Percentiles rank a stretch among this genome's conserved stretches.
These are phyloP conservation scores for Tricholoma terreum DNA, from an alignment of 768 basidiomycete species.

Conservation along the genomic window DNA sequence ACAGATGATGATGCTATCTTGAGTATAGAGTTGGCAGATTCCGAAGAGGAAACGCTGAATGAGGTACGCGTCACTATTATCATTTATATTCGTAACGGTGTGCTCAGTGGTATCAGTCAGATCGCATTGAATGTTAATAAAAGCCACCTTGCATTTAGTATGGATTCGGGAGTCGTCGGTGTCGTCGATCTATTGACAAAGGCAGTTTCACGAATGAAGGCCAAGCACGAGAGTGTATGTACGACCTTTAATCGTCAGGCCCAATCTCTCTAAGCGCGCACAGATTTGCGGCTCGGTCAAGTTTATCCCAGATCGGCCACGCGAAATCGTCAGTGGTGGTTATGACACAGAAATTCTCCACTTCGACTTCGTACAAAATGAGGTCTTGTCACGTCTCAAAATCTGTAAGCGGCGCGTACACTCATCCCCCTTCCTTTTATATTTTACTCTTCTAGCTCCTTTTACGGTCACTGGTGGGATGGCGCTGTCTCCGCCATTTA, in stretches of 20 bases:
- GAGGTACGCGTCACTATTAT: conserved; percentile 46
- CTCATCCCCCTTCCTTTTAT: not conserved
- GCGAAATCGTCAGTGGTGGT: conserved; percentile 74
- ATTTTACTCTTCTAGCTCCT: conserved; percentile 29
- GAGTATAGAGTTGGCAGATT: conserved; percentile 44
- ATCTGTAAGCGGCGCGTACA: conserved; percentile 42
- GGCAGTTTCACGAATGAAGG: conserved; percentile 53
- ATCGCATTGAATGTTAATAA: conserved; percentile 56
- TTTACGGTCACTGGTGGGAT: conserved; percentile 43
- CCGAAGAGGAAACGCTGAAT: conserved; percentile 60
- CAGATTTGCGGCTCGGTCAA: conserved; percentile 70
- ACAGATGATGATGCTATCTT: conserved; percentile 45
- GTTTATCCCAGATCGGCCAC: conserved; percentile 69
- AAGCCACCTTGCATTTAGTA: conserved; percentile 62
- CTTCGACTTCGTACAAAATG: conserved; percentile 58
- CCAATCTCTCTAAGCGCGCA: conserved; percentile 3
- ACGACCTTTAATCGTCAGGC: not conserved
- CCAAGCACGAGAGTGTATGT: conserved; percentile 60
- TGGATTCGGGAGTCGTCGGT: conserved; percentile 69
- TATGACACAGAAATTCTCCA: conserved; percentile 71
- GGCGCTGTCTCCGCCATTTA: conserved; percentile 71
- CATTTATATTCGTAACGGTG: not conserved
- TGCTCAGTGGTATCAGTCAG: conserved; percentile 47
- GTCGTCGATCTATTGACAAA: conserved; percentile 55
- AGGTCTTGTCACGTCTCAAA: conserved; percentile 53